phyloP scores from a whole-genome alignment of 2,329 filamentous ascomycete genomes.

The Aspergillus pseudoglaucus region DNA sequence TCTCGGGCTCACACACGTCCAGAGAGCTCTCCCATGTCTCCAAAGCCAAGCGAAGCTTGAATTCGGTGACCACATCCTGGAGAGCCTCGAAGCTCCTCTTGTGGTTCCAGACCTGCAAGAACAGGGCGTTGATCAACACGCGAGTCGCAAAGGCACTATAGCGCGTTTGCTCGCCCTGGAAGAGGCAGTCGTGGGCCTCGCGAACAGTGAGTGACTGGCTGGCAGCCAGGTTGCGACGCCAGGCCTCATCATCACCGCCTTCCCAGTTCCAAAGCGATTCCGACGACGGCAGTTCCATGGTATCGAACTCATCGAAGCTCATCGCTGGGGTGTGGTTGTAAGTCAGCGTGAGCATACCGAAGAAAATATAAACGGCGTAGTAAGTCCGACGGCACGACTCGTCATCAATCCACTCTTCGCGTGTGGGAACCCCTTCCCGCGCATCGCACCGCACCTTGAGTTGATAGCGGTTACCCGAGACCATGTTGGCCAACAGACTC shows the following conservation, averaged over 20 bases:
- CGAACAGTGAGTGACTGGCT: slow-evolving; percentile 79
- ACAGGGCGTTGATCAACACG: slow-evolving; percentile 97
- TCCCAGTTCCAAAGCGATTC: slow-evolving; percentile 92
- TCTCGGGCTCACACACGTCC: slow-evolving; percentile 86
- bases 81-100: slow-evolving; percentile 96
- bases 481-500: slow-evolving; percentile 96
- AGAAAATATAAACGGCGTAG: slow-evolving; percentile 98
- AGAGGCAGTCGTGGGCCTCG: slow-evolving; percentile 88
- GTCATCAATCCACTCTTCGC: slow-evolving; percentile 91
- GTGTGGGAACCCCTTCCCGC: slow-evolving; percentile 67
- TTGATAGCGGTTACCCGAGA: slow-evolving; percentile 93
- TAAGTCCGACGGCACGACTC: slow-evolving; percentile 95
- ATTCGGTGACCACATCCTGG: slow-evolving; percentile 95
- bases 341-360: slow-evolving; percentile 85
- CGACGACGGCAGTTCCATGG: slow-evolving; percentile 82
- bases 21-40: slow-evolving; percentile 99
- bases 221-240: slow-evolving; percentile 69
- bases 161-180: slow-evolving; percentile 81
- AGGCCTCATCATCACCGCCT: slow-evolving; percentile 68
- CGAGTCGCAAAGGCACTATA: slow-evolving; percentile 97
- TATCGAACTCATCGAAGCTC: slow-evolving; percentile 96
- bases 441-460: slow-evolving; percentile 87
- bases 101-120: slow-evolving; percentile 98
- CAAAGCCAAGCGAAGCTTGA: slow-evolving; percentile 88
- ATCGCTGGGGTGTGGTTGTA: slow-evolving; percentile 98